Base-by-base conservation (phyloP, 1,139 yeast genomes). In the Pichia sp. region DNA sequence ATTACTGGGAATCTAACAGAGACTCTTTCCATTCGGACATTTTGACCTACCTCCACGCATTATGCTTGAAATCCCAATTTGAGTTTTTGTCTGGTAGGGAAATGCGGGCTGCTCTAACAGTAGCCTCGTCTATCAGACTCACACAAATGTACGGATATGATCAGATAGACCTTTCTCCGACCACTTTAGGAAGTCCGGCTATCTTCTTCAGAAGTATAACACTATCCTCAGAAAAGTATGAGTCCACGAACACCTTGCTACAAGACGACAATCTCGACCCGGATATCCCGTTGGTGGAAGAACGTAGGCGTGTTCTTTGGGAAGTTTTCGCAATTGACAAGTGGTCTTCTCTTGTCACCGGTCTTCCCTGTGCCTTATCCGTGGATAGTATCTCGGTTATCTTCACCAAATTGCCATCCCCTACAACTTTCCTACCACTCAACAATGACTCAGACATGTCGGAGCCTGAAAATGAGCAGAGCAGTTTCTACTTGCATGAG, bases 341-440 rank as follows among this genome's bases (percentile, higher is more conserved):
- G 49, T 64, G 66, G 65, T 63, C 65, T 44, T 59, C 67, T 10
- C 50, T 63, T 39, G 65, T 64, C 12, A 58, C 65, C n/a, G 66
- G 67, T 2, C 55, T 64, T 46, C 67, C 67, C 12, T 61, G 64
- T 48, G 62, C 64, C 4, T 51, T 65, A 21, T 55, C 62, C 5
- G 60, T 61, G 22, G 67, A 64, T 50, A 53, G 58, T 28, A 56
- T 55, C 31, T 54, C 61, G 16, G 60, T 59, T 1, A 62, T 64
- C 19, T 62, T 63, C 34, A 64, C 67, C 4, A 62, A 61, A 49
- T 48, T 65, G 25, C 68, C 67, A 16, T 58, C 63, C 2, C 65
- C 66, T 22, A 61, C 66, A 7, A 58, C 66, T 3, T 64, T 63
- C 41, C 49, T 64, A 21, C 55, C 61, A 5, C n/a, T 59, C 18